Percentiles rank a stretch among this genome's conserved stretches.
Evolutionary conservation across 83 land plant species (phyloP).

Genomic region (Larix sibirica): DNA sequence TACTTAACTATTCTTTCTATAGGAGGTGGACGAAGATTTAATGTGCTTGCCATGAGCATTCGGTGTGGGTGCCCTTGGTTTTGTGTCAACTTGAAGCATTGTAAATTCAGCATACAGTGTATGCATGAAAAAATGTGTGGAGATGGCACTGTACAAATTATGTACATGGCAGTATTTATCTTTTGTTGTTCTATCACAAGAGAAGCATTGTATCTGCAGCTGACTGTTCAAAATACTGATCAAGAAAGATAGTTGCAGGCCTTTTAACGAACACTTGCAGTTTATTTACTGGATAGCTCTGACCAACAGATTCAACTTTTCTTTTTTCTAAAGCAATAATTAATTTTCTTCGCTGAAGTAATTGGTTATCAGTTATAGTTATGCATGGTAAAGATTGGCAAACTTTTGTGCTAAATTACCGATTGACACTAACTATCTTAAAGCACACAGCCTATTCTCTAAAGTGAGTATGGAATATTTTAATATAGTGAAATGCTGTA

Average conservation of each 20-base stretch:
- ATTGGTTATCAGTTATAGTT: background rate
- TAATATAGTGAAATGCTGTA: background rate
- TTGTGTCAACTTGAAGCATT: background rate
- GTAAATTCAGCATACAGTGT: background rate
- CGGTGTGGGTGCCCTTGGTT: background rate
- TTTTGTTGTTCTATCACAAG: background rate
- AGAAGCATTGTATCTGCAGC: background rate
- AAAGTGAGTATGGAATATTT: background rate
- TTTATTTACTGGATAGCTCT: background rate
- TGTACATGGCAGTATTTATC: background rate
- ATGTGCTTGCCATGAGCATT: background rate
- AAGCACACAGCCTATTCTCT: background rate
- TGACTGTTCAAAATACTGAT: background rate
- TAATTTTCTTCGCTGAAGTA: background rate
- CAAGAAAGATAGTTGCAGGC: background rate
- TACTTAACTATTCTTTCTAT: background rate
- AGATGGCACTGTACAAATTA: constrained; percentile 6
- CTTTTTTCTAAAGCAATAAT: background rate
- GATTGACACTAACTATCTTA: background rate
- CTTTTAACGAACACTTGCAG: background rate
- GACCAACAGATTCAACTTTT: background rate
- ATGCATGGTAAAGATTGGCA: background rate
- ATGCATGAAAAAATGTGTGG: background rate
- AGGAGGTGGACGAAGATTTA: constrained; percentile 1
- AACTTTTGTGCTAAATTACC: background rate